Evolutionary conservation across 2,329 filamentous ascomycete genomes (phyloP), one percentile per base, ranked within the genome.

Genomic region (Claviceps quebecensis): DNA sequence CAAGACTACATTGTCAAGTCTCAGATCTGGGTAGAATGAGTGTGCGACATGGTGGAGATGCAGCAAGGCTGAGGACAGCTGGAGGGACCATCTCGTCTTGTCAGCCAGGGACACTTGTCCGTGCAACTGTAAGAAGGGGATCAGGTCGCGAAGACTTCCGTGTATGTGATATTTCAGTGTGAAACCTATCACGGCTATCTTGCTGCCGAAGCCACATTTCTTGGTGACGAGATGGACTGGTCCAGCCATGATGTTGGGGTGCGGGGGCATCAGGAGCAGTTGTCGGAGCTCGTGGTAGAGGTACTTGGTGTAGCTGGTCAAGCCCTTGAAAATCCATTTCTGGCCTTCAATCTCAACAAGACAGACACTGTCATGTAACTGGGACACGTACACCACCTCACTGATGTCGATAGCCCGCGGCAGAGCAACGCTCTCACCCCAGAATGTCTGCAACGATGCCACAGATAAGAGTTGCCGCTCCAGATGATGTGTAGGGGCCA

Each of bases 231-330:
- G 62, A 53, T 79, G 73, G 7, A 67, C 62, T 9, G 79, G 79
- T 8, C 66, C 65, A 23, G 69, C 63, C 47, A 81, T 72, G 52
- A 82, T 64, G 59, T 77, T 74, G 2, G 67, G 66, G 57, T 83
- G 77, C 2, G 72, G 67, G 29, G 70, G 65, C 45, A 80, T 68
- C 29, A 62, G 69, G 50, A 81, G 71, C 2, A 83, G 70, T 23
- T 73, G 71, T 50, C 73, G 73, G 17, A 83, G 67, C 61, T 83
- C 79, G 56, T 81, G 76, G 59, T 81, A 82, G 39, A 83, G 66
- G 58, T 76, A 81, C 58, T 80, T 80, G 54, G 75, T 70, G 55
- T 72, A 73, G 62, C 74, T 77, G 2, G 74, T 75, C 43, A 81
- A 61, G 3, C 76, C 75, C 60, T 83, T 83, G 63, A 83, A 72